Base-by-base conservation (phyloP, 192 early-diverging fungal species). In the Piromyces sp. region DNA sequence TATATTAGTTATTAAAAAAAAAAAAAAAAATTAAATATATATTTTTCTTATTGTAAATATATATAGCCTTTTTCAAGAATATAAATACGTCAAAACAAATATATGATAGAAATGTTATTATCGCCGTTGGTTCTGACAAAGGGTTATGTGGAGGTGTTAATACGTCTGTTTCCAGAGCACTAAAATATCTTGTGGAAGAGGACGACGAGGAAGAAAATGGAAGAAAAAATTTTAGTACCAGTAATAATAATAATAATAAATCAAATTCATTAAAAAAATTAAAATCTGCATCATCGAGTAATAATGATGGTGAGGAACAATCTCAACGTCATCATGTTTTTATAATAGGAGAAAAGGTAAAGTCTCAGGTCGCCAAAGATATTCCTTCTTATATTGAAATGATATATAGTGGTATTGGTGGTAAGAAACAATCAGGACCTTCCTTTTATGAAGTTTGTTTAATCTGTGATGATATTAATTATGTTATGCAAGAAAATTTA, bases 61-160 rank as follows among this genome's bases (percentile, higher is more conserved):
- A 17, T 36, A 33, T 83, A 96, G 95, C 88, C 84, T 87, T 94
- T 78, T 93, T 92, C 86, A 80, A 88, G 80, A 90, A 93, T 87
- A 91, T 94, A 81, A 93, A 94, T 58, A 86, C 85, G 26, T 92
- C 93, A 83, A 88, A 89, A 81, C 85, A 88, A 85, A 87, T 88
- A n/a, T 93, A 91, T 31, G 85, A 87, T 29, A 88, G 88, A 81
- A 91, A 92, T 83, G 88, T 98, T 37, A 88, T 92, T 82, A 86
- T 99, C 82, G 93, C 94, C 30, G 89, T 94, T 79, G 97, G 96
- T 36, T 96, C 95, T 79, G 97, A 99, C 91, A 92, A 95, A 90
- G 97, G 97, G 89, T 93, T 99, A 38, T 99, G 97, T 87, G 96
- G 97, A 87, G 96, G 96, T 92, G 96, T 99, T 87, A 96, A 99